Evolutionary conservation across 2,329 filamentous ascomycete genomes (phyloP), one percentile per base, ranked within the genome.

Genomic region (Diaporthe sp.): DNA sequence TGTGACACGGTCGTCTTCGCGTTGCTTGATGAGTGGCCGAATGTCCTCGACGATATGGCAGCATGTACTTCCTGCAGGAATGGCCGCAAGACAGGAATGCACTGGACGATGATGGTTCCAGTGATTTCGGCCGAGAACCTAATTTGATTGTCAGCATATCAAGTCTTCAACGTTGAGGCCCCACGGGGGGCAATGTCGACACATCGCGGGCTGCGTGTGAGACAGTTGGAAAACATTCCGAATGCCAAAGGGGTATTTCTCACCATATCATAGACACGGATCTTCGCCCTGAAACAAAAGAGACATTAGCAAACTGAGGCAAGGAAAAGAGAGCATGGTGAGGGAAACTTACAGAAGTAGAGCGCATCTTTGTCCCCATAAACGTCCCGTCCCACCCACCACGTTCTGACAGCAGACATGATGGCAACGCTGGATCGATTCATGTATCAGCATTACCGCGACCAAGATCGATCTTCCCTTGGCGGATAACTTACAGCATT

Each of bases 71-170:
- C 72, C 25, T 67, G 60, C 8, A 73, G 28, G 72, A 73, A 73
- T 3, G 72, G 72, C 22, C 72, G 72, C 34, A 73, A 55, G n/a
- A 73, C 63, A 12, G 72, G 72, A 9, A 73, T 61, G 25, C 72
- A 73, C 31, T 73, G 72, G n/a, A 73, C 72, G 37, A 73, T 73
- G 47, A 73, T 73, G 5, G 72, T 73, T 39, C 72, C 72, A 13
- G 47, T 53, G 8, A 73, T 67, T 31, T 73, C 72, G n/a, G 72
- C 60, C n/a, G 72, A 73, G 34, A 73, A 73, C 72, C 71, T 73
- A 28, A 12, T 12, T 9, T n/a, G 7, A 13, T 12, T 55, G 70
- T 72, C 42, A 72, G 55, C 22, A 34, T 2, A 68, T 39, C 6
- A 7, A n/a, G 2, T 51, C 10, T 12, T 15, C 25, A 5, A 28